phyloP scores from a whole-genome alignment of 1,284 basidiomycete species.

The Marasmius sp. region DNA sequence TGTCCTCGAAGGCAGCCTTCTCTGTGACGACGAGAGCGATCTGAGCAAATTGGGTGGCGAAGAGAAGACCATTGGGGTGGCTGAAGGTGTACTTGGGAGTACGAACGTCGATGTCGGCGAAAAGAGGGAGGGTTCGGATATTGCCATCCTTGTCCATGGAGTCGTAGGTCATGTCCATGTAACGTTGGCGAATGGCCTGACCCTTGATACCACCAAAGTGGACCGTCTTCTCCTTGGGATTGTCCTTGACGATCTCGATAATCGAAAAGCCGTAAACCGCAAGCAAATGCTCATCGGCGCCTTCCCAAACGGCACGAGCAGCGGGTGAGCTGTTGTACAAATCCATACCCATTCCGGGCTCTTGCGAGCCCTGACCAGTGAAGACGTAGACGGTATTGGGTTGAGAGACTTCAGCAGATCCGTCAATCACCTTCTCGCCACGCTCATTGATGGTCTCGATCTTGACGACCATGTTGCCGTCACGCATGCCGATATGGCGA shows the following conservation, averaged over 20 bases:
- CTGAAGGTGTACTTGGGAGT: conserved; percentile 97
- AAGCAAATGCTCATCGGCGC: conserved; percentile 90
- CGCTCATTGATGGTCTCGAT: conserved; percentile 86
- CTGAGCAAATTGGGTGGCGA: conserved; percentile 98
- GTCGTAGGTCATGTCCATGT: conserved; percentile 99
- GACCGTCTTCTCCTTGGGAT: conserved; percentile 95
- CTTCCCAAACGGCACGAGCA: conserved; percentile 96
- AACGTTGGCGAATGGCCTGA: conserved; percentile 94
- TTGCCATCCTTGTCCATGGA: conserved; percentile 94
- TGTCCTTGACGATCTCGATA: conserved; percentile 97
- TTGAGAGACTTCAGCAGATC: conserved; percentile 91
- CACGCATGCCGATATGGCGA: conserved; percentile 88
- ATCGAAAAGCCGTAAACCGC: conserved; percentile 98
- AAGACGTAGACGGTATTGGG: conserved; percentile 95
- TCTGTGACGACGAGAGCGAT: conserved; percentile 98
- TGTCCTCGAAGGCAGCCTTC: conserved; percentile 97
- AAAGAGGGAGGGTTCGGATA: conserved; percentile 92
- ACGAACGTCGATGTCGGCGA: conserved; percentile 89
- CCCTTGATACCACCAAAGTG: conserved; percentile 99
- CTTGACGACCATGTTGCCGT: conserved; percentile 91
- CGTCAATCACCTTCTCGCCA: conserved; percentile 90
- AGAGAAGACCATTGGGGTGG: conserved; percentile 92
- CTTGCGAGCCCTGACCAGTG: conserved; percentile 98
- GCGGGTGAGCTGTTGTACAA: conserved; percentile 92
- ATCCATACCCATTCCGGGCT: conserved; percentile 99